Evolutionary conservation across 2,329 filamentous ascomycete species (phyloP).

Genomic region (Bipolaris sorokiniana): DNA sequence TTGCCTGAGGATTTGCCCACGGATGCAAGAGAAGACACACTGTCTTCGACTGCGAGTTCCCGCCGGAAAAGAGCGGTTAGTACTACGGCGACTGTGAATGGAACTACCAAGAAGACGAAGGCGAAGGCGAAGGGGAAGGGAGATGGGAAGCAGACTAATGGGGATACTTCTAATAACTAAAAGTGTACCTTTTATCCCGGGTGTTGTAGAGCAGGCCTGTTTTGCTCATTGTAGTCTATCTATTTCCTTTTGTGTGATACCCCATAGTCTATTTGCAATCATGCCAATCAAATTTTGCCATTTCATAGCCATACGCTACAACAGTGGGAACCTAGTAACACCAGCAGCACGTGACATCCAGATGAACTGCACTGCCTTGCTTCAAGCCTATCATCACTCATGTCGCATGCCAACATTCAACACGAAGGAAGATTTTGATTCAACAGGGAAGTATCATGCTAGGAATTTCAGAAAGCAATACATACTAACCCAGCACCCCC

Average conservation of each 20-base stretch:
- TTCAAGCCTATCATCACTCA: too few relatives aligned
- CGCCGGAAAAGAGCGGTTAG: slow-evolving; percentile 40
- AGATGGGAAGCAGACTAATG: slow-evolving; percentile 12
- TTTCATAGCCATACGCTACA: too few relatives aligned
- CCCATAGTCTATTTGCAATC: background rate
- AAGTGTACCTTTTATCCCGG: background rate
- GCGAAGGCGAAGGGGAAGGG: slow-evolving; percentile 32
- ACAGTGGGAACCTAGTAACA: too few relatives aligned
- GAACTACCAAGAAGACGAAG: slow-evolving; percentile 35
- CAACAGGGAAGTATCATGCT: too few relatives aligned
- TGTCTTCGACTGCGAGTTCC: slow-evolving; percentile 31
- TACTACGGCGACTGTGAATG: slow-evolving; percentile 24
- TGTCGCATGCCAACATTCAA: too few relatives aligned
- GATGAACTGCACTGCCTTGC: too few relatives aligned
- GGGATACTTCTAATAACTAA: too few relatives aligned
- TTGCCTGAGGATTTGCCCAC: slow-evolving; percentile 26
- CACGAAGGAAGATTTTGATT: too few relatives aligned
- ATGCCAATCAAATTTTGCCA: background rate
- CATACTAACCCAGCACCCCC: too few relatives aligned
- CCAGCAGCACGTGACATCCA: too few relatives aligned
- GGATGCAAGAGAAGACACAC: slow-evolving; percentile 27
- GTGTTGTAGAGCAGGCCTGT: background rate
- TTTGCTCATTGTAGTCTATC: background rate
- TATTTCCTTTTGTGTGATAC: background rate
- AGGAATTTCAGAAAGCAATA: too few relatives aligned